Percentiles rank a stretch among this genome's conserved stretches.
phyloP scores from a whole-genome alignment of 2,329 filamentous ascomycete genomes.

The Aspergillus awamori region DNA sequence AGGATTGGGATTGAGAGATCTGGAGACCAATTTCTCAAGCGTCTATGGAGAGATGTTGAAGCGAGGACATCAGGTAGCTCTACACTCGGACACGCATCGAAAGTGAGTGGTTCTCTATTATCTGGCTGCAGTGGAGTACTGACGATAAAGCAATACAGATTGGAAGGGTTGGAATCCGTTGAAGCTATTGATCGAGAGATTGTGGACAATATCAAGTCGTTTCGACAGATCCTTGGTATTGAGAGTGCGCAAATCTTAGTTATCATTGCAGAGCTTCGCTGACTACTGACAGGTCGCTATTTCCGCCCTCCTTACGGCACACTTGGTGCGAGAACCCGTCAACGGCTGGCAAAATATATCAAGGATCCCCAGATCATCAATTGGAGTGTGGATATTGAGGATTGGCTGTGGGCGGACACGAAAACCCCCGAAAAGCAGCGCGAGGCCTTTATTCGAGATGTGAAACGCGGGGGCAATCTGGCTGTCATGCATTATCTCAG shows the following conservation, averaged over 20 bases:
- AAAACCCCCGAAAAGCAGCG: constrained; percentile 68
- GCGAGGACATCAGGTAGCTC: constrained; percentile 68
- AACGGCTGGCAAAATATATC: constrained; percentile 59
- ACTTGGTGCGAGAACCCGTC: constrained; percentile 67
- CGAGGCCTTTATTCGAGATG: constrained; percentile 65
- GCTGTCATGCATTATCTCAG: constrained; percentile 73
- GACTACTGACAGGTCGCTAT: constrained; percentile 50
- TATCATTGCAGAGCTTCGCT: not conserved
- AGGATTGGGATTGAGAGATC: constrained; percentile 63
- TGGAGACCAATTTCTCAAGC: constrained; percentile 61
- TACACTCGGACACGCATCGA: constrained; percentile 72
- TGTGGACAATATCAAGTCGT: constrained; percentile 33
- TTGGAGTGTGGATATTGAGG: constrained; percentile 72
- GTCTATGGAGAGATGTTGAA: constrained; percentile 66
- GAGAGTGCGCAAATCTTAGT: constrained; percentile 31
- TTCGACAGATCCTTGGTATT: constrained; percentile 36
- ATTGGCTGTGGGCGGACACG: constrained; percentile 68
- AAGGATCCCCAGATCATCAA: constrained; percentile 63
- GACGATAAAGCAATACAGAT: constrained; percentile 23
- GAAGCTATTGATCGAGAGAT: constrained; percentile 44
- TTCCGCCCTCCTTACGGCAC: constrained; percentile 72
- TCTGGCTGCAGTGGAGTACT: not conserved
- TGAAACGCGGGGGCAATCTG: constrained; percentile 64
- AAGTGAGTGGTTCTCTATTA: constrained; percentile 40
- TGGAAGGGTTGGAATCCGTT: constrained; percentile 38